Percentiles rank a stretch among this genome's conserved stretches.
Evolutionary conservation across 495 filamentous ascomycete species (phyloP).

Genomic region (Penicillium crystallinum): DNA sequence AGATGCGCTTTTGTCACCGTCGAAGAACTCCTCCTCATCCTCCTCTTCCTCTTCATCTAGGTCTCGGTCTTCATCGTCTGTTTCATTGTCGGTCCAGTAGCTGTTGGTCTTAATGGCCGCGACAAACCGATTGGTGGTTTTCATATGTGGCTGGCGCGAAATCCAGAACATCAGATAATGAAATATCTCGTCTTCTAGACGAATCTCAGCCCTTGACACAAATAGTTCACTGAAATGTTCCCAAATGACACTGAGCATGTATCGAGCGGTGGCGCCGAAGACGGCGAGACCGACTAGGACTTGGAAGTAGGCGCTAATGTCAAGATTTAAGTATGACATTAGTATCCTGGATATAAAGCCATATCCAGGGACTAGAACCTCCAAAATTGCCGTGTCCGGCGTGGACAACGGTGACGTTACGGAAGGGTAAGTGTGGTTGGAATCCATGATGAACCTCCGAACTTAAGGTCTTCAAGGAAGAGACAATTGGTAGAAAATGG

Average conservation of each 20-base stretch:
- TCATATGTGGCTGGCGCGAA: slow-evolving; percentile 53
- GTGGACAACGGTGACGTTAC: slow-evolving; percentile 12
- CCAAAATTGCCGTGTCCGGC: slow-evolving; percentile 50
- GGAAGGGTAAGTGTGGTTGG: slow-evolving; percentile 19
- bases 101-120: slow-evolving; percentile 54
- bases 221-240: slow-evolving; percentile 27
- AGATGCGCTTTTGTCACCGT: background rate
- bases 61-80: slow-evolving; percentile 32
- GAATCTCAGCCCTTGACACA: slow-evolving; percentile 56
- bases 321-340: slow-evolving; percentile 58
- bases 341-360: slow-evolving; percentile 56
- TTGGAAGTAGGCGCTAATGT: slow-evolving; percentile 67
- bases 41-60: slow-evolving; percentile 20
- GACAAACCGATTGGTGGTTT: slow-evolving; percentile 53
- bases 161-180: slow-evolving; percentile 69
- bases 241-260: slow-evolving; percentile 41
- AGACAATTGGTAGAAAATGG: background rate
- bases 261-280: slow-evolving; percentile 47
- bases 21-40: background rate
- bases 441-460: slow-evolving; percentile 17
- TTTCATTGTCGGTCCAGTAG: slow-evolving; percentile 42
- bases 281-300: slow-evolving; percentile 48
- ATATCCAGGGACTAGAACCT: slow-evolving; percentile 71
- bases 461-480: background rate
- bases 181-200: slow-evolving; percentile 63